Percentiles rank a stretch among this genome's conserved stretches.
phyloP scores from a whole-genome alignment of 2,329 filamentous ascomycete genomes.

The Exophiala lecanii-corni region DNA sequence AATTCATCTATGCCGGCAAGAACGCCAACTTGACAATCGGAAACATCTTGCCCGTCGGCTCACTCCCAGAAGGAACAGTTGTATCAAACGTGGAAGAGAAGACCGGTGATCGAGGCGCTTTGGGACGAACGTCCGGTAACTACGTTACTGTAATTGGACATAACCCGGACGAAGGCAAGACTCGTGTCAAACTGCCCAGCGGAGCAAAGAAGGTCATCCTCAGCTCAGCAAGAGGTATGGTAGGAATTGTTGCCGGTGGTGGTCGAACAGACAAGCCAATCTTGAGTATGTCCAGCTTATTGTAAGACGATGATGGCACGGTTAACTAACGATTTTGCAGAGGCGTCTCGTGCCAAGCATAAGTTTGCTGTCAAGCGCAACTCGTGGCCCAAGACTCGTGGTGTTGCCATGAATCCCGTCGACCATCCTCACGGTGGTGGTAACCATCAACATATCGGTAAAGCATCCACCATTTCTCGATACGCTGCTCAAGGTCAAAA shows the following conservation, averaged over 20 bases:
- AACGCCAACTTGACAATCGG: slow-evolving; percentile 94
- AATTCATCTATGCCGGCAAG: slow-evolving; percentile 99
- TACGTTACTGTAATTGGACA: slow-evolving; percentile 97
- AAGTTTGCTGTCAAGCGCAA: slow-evolving; percentile 99
- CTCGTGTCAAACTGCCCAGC: slow-evolving; percentile 97
- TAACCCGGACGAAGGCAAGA: slow-evolving; percentile 99
- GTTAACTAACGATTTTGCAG: slow-evolving; percentile 51
- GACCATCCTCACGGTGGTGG: slow-evolving; percentile 98
- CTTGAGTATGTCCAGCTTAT: slow-evolving; percentile 59
- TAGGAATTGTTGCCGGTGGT: slow-evolving; percentile 98
- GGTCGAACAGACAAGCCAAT: slow-evolving; percentile 99
- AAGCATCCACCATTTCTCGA: slow-evolving; percentile 98
- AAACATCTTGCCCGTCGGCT: slow-evolving; percentile 91
- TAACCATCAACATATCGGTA: slow-evolving; percentile 99
- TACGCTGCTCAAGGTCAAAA: slow-evolving; percentile 99
- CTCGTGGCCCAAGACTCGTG: slow-evolving; percentile 99
- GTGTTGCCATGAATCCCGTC: slow-evolving; percentile 99
- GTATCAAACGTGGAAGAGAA: slow-evolving; percentile 99
- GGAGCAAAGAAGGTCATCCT: slow-evolving; percentile 99
- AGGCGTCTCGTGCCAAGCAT: slow-evolving; percentile 99
- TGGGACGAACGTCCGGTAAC: slow-evolving; percentile 97
- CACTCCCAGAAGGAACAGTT: slow-evolving; percentile 98
- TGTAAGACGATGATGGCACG: not conserved
- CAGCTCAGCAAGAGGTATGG: slow-evolving; percentile 92
- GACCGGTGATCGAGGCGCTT: slow-evolving; percentile 89